Base-by-base conservation (phyloP, 75 land plant genomes). In the Picea sitchensis region DNA sequence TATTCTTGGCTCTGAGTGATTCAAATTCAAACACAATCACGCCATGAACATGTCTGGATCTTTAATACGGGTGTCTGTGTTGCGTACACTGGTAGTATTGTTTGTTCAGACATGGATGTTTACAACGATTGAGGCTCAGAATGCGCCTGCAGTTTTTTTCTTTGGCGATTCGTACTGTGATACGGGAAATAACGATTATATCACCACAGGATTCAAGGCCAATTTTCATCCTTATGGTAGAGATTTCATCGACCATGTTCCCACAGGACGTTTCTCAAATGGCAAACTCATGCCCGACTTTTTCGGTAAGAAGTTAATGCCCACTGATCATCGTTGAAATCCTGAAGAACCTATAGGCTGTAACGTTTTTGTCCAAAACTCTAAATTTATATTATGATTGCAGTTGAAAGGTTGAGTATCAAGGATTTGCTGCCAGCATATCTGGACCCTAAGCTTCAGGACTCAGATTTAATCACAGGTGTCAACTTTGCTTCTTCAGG, bases 211-310 rank as follows among this genome's bases (percentile, higher is more conserved):
- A 21, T 0, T 18, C 7, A 58, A 51, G 0, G 65, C 69, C 15
- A 58, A 83, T 73, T 69, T 83, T 72, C 69, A 81, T 59, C 81
- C 84, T 15, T 83, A 79, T 79, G 84, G 84, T n/a, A 83, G 81
- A 79, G 81, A 83, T 59, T 83, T 83, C 61, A 62, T 2, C 31
- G 18, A 14, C 26, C 76, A 61, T 30, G 18, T 14, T 34, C 63
- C 84, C 18, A 83, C 65, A 15, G 84, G 84, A 38, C 36, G 82
- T 32, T 73, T 83, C 7, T 79, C 65, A 62, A 79, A 83, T 73
- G 81, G 84, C 17, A 78, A 56, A 21, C 68, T 83, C 20, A 73
- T 61, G 80, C 57, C 62, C 9, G 84, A 83, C 54, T 79, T 47
- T 59, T 44, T 83, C 30, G 75, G 81, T 82, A 58, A 32, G 34